These are phyloP conservation scores for Waltergamsia citrina DNA, from an alignment of 2,329 filamentous ascomycete genomes.

Conservation along the genomic window DNA sequence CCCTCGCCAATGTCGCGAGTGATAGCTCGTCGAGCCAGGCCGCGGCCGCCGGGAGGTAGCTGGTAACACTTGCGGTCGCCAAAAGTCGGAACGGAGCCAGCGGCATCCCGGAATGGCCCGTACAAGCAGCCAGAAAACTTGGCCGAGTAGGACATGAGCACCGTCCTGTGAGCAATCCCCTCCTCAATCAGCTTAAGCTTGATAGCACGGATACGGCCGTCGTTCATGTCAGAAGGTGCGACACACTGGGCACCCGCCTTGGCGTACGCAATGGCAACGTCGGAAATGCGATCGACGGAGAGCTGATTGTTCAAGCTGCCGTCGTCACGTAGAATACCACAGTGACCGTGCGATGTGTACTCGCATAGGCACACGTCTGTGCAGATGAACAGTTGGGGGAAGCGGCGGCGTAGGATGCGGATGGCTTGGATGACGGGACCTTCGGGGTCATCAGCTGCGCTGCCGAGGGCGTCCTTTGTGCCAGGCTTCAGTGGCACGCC, in stretches of 20 bases:
- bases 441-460: constrained; percentile 82
- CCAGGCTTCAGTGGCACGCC: constrained; percentile 77
- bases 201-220: constrained; percentile 92
- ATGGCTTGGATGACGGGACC: constrained; percentile 88
- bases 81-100: constrained; percentile 82
- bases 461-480: constrained; percentile 85
- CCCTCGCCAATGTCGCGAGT: constrained; percentile 84
- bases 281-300: constrained; percentile 88
- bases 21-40: constrained; percentile 85
- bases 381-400: constrained; percentile 85
- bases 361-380: constrained; percentile 96
- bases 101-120: constrained; percentile 93
- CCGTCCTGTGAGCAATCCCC: constrained; percentile 80
- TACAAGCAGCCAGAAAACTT: constrained; percentile 97
- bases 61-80: constrained; percentile 97
- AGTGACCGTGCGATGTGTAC: constrained; percentile 97
- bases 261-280: constrained; percentile 98
- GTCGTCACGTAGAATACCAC: constrained; percentile 89
- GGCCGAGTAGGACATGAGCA: constrained; percentile 96
- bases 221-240: constrained; percentile 97
- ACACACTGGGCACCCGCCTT: constrained; percentile 92
- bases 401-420: constrained; percentile 70
- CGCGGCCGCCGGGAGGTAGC: constrained; percentile 83
- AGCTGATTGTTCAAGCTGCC: constrained; percentile 87
- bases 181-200: constrained; percentile 96